A percentile compares a stretch with the other conserved stretches of the same genome.
Conservation (phyloP, 257 asterid species). For the Salvia splendens region DNA sequence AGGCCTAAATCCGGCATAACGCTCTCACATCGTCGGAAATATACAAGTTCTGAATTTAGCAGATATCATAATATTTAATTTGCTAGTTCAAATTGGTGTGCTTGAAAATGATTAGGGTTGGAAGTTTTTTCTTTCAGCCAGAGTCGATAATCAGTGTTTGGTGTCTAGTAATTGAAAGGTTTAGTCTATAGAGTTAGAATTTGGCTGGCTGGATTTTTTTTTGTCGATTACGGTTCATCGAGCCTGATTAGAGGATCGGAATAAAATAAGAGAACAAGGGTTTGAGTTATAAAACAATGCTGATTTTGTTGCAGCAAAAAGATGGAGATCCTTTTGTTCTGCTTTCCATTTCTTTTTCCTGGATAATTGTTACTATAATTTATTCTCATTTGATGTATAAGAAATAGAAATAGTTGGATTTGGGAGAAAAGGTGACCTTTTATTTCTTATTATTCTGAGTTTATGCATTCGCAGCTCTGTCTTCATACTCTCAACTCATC, state of each 20-base stretch:
- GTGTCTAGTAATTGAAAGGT: background rate
- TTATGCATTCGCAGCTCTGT: slow-evolving; percentile 56
- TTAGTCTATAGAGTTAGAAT: background rate
- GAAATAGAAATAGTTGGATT: slow-evolving; percentile 2
- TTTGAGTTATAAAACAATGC: background rate
- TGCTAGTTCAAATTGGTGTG: background rate
- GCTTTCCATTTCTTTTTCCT: slow-evolving; percentile 11
- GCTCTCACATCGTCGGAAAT: background rate
- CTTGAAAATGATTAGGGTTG: slow-evolving; percentile 33
- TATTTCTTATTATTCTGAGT: slow-evolving; percentile 3
- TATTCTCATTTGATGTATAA: slow-evolving; percentile 2
- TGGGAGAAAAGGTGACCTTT: background rate
- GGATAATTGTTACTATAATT: background rate
- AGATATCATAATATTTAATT: background rate
- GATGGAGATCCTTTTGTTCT: background rate
- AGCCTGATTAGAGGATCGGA: slow-evolving; percentile 6
- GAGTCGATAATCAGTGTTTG: background rate
- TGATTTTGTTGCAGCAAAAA: background rate
- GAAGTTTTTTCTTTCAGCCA: background rate
- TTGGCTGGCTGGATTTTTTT: background rate
- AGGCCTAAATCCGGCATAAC: background rate
- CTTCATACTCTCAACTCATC: slow-evolving; percentile 82
- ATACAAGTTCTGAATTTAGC: background rate
- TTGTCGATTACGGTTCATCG: slow-evolving; percentile 1
- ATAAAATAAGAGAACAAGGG: background rate